Evolutionary conservation across 441 rosid species (phyloP).

Genomic region (Mallotus repandus): DNA sequence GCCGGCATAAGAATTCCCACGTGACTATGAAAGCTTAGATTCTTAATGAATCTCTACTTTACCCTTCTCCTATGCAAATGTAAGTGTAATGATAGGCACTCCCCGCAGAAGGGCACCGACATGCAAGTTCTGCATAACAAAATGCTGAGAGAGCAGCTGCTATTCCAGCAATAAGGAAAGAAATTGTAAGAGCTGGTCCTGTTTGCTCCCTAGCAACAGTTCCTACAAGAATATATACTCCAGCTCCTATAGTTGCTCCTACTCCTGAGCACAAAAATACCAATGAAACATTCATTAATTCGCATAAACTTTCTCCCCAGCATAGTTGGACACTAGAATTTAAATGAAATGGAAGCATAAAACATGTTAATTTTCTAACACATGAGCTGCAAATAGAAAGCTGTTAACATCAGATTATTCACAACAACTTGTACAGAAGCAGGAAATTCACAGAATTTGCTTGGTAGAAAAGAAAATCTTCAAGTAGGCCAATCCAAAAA

Average conservation of each 20-base stretch:
- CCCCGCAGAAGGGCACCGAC: slow-evolving; percentile 97
- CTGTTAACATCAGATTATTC: no score
- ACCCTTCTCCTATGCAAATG: slow-evolving; percentile 98
- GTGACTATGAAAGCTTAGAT: neutral
- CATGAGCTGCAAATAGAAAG: no score
- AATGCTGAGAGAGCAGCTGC: slow-evolving; percentile 95
- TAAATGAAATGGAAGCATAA: no score
- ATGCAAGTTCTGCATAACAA: slow-evolving; percentile 93
- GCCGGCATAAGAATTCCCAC: neutral
- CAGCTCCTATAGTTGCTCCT: slow-evolving; percentile 97
- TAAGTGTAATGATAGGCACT: slow-evolving; percentile 97
- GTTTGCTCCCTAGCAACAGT: slow-evolving; percentile 98
- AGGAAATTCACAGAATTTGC: no score
- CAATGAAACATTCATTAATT: neutral
- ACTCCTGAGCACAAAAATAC: slow-evolving; percentile 52
- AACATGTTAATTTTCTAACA: no score
- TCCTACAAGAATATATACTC: slow-evolving; percentile 96
- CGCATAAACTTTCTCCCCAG: no score
- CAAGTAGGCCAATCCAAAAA: no score
- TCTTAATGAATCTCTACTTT: slow-evolving; percentile 8
- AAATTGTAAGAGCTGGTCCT: slow-evolving; percentile 86
- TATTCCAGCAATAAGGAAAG: slow-evolving; percentile 89
- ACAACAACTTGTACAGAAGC: no score
- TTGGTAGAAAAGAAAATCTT: no score
- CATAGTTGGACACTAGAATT: no score